A percentile compares a stretch with the other conserved stretches of the same genome.
phyloP scores from a whole-genome alignment of 768 basidiomycete genomes.

The Mycena crocata region DNA sequence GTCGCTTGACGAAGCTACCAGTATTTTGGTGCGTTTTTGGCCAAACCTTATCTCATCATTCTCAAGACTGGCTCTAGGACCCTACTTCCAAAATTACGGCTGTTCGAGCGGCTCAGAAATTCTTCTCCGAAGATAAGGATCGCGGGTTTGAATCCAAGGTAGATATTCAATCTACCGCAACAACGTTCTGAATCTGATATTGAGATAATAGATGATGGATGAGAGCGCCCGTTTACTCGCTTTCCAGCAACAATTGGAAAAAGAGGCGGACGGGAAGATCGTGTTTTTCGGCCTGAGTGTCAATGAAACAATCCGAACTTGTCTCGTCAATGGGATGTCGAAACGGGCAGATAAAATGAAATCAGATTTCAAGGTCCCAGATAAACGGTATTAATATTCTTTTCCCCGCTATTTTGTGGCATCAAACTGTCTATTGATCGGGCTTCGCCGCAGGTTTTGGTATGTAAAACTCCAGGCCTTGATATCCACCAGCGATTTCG shows the following conservation, averaged over 20 bases:
- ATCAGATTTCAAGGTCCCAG: conserved; percentile 92
- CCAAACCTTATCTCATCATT: not conserved
- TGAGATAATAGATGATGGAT: conserved; percentile 83
- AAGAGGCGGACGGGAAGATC: conserved; percentile 83
- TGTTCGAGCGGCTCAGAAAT: conserved; percentile 88
- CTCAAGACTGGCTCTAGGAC: conserved; percentile 62
- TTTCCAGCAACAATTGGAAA: conserved; percentile 89
- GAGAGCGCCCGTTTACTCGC: conserved; percentile 82
- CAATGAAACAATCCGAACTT: conserved; percentile 86
- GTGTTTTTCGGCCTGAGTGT: conserved; percentile 86
- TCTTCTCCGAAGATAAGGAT: conserved; percentile 96
- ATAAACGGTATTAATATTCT: conserved; percentile 84
- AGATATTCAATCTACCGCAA: not conserved
- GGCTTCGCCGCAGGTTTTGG: conserved; percentile 78
- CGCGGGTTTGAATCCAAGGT: conserved; percentile 92
- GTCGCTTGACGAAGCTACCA: conserved; percentile 83
- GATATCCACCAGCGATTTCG: conserved; percentile 84
- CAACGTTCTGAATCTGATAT: not conserved
- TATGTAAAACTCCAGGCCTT: conserved; percentile 90
- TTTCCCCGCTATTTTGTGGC: too few relatives aligned
- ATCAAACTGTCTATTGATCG: not conserved
- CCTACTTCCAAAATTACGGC: conserved; percentile 74
- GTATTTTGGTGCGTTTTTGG: conserved; percentile 62
- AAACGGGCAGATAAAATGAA: conserved; percentile 93
- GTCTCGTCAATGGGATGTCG: conserved; percentile 80